Evolutionary conservation across 2,329 filamentous ascomycete genomes (phyloP), one percentile per base, ranked within the genome.

Genomic region (Mariannaea elegans): DNA sequence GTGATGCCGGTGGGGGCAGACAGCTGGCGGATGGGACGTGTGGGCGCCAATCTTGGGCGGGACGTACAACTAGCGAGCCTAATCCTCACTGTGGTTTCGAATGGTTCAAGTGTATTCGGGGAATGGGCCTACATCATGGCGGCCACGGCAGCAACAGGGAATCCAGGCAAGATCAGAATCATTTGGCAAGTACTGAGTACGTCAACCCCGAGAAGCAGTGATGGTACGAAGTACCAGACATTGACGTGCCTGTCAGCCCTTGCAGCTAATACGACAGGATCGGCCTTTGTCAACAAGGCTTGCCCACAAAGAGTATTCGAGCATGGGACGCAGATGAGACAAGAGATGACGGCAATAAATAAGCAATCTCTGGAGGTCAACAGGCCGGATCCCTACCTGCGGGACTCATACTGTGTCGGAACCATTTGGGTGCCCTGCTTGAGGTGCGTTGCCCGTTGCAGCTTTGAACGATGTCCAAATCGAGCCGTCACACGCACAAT

Each of bases 281-380:
- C 48, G 31, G 36, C 42, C 23, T 41, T 6, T 32, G 34, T 32
- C 24, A 29, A 49, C 34, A 31, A 50, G 52, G 29, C 45, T 56
- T 39, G 34, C 47, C 51, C 39, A 38, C 38, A 39, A 52, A 49
- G 44, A 29, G 56, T 31, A 54, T 49, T 49, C 50, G 44, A 54
- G 41, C 44, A 54, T 54, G 56, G 52, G 39, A 65, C 49, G 38
- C 38, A 51, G 54, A 59, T 62, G 61, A 69, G 63, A 64, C 57
- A 38, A 50, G 61, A 62, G 59, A 59, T 54, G 56, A 54, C 36
- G 50, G 36, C 51, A 65, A 58, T 57, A 66, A 69, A 66, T 64
- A 62, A 63, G 61, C 55, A 59, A 64, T 64, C 51, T 51, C 54
- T 57, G 51, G 53, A 52, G 9, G 58, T 53, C 44, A 41, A 64